These are phyloP conservation scores for Tephrocybe sp. DNA, from an alignment of 768 basidiomycete genomes.

Conservation along the genomic window DNA sequence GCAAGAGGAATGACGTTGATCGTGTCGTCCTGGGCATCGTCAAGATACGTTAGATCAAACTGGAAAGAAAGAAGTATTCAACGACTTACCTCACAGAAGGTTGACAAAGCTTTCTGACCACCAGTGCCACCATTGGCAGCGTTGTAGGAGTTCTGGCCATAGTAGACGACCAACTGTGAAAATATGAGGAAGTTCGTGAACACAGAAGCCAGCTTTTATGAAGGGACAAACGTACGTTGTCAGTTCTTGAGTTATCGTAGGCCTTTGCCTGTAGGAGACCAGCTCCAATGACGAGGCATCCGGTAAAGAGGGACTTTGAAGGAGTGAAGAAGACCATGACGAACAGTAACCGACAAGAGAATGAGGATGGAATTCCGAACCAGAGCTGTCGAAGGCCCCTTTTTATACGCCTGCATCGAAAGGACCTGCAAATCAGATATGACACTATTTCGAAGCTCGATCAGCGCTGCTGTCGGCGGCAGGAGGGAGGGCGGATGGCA, in stretches of 20 bases:
- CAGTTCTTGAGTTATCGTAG: neutral
- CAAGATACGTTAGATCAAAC: neutral
- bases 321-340: neutral
- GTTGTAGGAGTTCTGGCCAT: constrained; percentile 42
- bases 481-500: too few species aligned
- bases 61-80: neutral
- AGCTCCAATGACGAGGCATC: neutral
- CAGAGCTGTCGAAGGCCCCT: too few species aligned
- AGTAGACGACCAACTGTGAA: constrained; percentile 36
- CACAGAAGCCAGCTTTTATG: neutral
- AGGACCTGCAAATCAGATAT: too few species aligned
- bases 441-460: too few species aligned
- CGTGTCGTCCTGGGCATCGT: constrained; percentile 41
- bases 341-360: too few species aligned
- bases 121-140: neutral
- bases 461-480: too few species aligned
- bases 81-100: constrained; percentile 48
- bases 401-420: too few species aligned
- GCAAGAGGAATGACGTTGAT: constrained; percentile 62
- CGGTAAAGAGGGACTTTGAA: neutral
- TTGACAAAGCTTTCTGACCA: constrained; percentile 34
- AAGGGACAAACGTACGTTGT: neutral
- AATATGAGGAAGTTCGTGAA: neutral
- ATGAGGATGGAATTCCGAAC: too few species aligned
- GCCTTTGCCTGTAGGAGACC: neutral